Conservation (phyloP, 345 rosid species). For the Hypericum androsaemum region DNA sequence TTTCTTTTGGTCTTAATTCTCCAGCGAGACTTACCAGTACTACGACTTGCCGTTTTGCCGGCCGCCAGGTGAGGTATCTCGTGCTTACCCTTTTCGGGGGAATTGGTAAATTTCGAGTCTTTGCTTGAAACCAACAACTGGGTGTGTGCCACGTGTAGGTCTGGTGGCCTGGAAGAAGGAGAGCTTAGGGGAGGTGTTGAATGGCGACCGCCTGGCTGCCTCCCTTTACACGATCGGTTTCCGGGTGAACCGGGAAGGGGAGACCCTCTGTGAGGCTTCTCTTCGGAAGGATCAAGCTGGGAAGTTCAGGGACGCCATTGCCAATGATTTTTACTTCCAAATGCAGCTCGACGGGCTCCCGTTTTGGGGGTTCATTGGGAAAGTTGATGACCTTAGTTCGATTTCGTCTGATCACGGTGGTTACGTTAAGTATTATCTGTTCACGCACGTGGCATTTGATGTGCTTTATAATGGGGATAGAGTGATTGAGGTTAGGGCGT, state of each 20-base stretch:
- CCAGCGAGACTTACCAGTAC: constrained; percentile 75
- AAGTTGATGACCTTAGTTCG: constrained; percentile 43
- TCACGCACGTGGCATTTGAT: constrained; percentile 57
- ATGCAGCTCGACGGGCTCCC: constrained; percentile 87
- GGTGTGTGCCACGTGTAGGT: constrained; percentile 28
- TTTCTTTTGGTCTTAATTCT: too few species aligned
- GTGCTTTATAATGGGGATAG: constrained; percentile 46
- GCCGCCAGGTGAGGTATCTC: constrained; percentile 56
- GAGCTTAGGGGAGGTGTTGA: constrained; percentile 76
- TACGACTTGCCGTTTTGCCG: constrained; percentile 70
- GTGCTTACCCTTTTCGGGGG: not conserved
- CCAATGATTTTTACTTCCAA: constrained; percentile 69
- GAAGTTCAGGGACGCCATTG: constrained; percentile 44
- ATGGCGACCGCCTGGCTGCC: constrained; percentile 58
- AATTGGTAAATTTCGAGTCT: not conserved
- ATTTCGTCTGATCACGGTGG: constrained; percentile 13
- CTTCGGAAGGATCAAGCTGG: constrained; percentile 37
- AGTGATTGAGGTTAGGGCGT: constrained; percentile 45
- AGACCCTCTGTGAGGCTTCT: constrained; percentile 37
- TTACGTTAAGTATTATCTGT: constrained; percentile 42
- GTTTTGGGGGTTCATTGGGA: constrained; percentile 85
- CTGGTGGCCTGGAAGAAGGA: constrained; percentile 39
- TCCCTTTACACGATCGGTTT: constrained; percentile 46
- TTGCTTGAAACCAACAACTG: not conserved
- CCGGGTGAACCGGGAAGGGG: constrained; percentile 32